Base-by-base conservation (phyloP, 768 basidiomycete species). In the Candolleomyces efflorescens region DNA sequence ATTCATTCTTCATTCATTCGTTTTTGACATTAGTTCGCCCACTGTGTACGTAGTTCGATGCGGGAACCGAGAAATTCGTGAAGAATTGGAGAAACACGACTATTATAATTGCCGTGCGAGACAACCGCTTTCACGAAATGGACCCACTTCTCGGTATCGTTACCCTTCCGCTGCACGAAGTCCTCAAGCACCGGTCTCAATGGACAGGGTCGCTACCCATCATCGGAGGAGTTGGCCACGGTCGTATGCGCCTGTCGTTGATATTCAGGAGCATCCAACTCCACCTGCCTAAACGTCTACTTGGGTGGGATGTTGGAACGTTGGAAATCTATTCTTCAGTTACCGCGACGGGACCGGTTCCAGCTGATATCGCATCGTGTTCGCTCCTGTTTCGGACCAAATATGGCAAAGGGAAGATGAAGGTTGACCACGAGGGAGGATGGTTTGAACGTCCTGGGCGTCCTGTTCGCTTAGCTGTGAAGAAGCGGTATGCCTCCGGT, bases 61-160 rank as follows among this genome's bases (percentile, higher is more conserved):
- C 89, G 1, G 80, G 83, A 0, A 87, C 85, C 1, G 90, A 93
- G 68, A 75, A 80, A 27, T 89, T 89, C 68, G 73, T 89, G 26
- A 75, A 82, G 3, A 82, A 88, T 63, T 89, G 83, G 82, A 69
- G 71, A 7, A 76, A 73, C 10, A 75, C 87, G 3, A 79, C 82
- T 15, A 77, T 90, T 43, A 75, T 86, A 11, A 80, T 91, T 26
- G 80, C 86, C 15, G 84, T 90, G 15, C 80, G 84, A 32, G 88
- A 89, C 62, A 73, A 75, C 2, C 75, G 80, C 37, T 64, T 81
- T 27, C 80, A 85, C 53, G 85, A 87, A 69, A 68, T 73, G 46
- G 82, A 90, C 64, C 85, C 87, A 1, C 78, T 91, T 52, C 77
- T 91, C 26, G 90, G 90, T 26, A 81, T 90, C 37, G 81, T 90